These are phyloP conservation scores for Colletotrichum sp. DNA, from an alignment of 2,329 filamentous ascomycete genomes.

Conservation along the genomic window DNA sequence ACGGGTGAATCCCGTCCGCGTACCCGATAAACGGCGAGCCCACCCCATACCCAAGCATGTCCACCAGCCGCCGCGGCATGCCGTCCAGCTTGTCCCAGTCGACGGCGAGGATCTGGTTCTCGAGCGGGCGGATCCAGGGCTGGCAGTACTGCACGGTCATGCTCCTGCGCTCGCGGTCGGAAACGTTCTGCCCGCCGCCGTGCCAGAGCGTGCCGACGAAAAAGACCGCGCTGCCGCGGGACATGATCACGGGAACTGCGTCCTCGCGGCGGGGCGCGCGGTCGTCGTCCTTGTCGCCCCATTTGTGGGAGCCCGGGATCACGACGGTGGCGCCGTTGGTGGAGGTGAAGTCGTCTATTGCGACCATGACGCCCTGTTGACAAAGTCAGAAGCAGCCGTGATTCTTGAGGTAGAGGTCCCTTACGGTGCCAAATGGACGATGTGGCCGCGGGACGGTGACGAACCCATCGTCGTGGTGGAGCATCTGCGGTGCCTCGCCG, in stretches of 20 bases:
- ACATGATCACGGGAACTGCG: constrained; percentile 36
- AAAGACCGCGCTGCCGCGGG: constrained; percentile 39
- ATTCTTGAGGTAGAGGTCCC: too few species aligned
- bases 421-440: constrained; percentile 34
- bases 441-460: constrained; percentile 37
- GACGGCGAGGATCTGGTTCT: constrained; percentile 40
- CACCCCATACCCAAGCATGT: constrained; percentile 28
- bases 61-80: constrained; percentile 26
- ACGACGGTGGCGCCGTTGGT: constrained; percentile 39
- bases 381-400: too few species aligned
- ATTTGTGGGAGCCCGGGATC: constrained; percentile 38
- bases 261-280: constrained; percentile 28
- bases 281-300: constrained; percentile 29
- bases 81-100: constrained; percentile 28
- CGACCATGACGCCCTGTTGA: constrained; percentile 30
- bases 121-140: constrained; percentile 41
- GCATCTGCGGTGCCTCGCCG: constrained; percentile 38
- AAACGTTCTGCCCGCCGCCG: constrained; percentile 39
- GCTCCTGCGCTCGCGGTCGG: constrained; percentile 32
- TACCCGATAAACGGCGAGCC: constrained; percentile 27
- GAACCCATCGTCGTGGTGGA: constrained; percentile 38
- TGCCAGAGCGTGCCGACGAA: constrained; percentile 42
- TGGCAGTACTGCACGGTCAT: constrained; percentile 46
- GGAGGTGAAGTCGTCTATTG: constrained; percentile 35
- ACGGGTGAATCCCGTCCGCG: constrained; percentile 25